Evolutionary conservation across 2,329 filamentous ascomycete species (phyloP), one percentile per base, ranked within the genome.

Genomic region (Chaetomium sp.): DNA sequence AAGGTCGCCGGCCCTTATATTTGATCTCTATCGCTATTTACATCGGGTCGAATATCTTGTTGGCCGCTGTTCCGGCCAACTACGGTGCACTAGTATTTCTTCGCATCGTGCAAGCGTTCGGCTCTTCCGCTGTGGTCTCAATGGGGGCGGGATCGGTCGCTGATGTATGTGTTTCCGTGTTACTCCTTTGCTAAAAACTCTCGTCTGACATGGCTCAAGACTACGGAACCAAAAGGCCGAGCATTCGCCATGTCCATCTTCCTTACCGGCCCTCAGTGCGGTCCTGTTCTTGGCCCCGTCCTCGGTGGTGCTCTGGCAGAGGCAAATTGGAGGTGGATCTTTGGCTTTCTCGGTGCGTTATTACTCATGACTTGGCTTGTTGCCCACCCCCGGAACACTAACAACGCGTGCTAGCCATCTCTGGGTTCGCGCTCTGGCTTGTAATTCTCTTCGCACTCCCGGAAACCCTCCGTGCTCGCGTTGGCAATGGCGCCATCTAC

Each of bases 221-320:
- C 60, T 13, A 67, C 63, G 38, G 63, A 65, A n/a, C 63, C 65
- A 27, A 65, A 67, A 51, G 6, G 54, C 12, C 57, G 66, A 31
- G 66, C 66, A 49, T 65, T 64, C 31, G 60, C 63, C n/a, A 67
- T 67, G 66, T 65, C 63, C n/a, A 62, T 67, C 27, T 67, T 65
- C 23, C 58, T 67, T 12, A 45, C 55, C 23, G 66, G 63, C 0
- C 66, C 66, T 16, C 66, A 67, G 25, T 67, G 66, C 23, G 66
- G 66, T 9, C 66, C 66, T 25, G 31, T 67, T 8, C 49, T 65
- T 23, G 63, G 63, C 8, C 66, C 66, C 5, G 57, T 67, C 1
- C n/a, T 67, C 10, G 66, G 66, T 13, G 66, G 66, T 38, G 66
- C 61, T 9, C 58, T 67, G 3, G 63, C 63, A 19, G 66, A 65